These are phyloP conservation scores for Comarum palustre DNA, from an alignment of 306 rosid species.

Conservation along the genomic window DNA sequence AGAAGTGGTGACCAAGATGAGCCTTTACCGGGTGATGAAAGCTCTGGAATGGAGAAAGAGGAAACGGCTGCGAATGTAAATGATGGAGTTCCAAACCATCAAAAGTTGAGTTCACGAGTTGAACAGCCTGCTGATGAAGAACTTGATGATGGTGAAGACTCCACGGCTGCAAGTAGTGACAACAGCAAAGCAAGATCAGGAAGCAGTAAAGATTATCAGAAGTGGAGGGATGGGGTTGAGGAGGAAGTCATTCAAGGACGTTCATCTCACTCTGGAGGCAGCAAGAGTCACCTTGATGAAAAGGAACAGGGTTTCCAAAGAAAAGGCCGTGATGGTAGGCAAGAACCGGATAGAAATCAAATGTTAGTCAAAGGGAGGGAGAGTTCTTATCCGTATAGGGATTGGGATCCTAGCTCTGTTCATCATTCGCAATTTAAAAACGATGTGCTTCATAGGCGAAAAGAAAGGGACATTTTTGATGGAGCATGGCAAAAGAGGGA, in stretches of 20 bases:
- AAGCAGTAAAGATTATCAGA: constrained; percentile 78
- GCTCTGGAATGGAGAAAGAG: constrained; percentile 55
- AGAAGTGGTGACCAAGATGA: constrained; percentile 60
- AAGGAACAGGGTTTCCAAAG: constrained; percentile 56
- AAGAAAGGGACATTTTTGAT: constrained; percentile 74
- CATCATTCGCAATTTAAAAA: constrained; percentile 57
- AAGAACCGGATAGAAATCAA: constrained; percentile 65
- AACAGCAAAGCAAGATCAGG: constrained; percentile 94
- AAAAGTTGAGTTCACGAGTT: constrained; percentile 43
- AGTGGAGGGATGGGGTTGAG: constrained; percentile 70
- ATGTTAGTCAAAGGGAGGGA: constrained; percentile 55
- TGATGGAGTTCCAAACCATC: constrained; percentile 47
- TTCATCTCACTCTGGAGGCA: constrained; percentile 46
- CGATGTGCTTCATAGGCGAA: constrained; percentile 74
- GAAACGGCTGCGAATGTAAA: constrained; percentile 31
- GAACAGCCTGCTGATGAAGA: constrained; percentile 60
- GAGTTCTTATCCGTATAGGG: constrained; percentile 61
- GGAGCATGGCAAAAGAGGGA: constrained; percentile 70
- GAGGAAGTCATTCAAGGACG: constrained; percentile 87
- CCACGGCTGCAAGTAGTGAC: constrained; percentile 91
- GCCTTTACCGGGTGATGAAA: constrained; percentile 50
- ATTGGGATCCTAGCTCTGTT: constrained; percentile 60
- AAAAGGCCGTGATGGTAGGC: constrained; percentile 60
- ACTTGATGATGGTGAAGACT: constrained; percentile 70
- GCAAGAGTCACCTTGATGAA: constrained; percentile 56